Conservation (phyloP, 106 monocot genomes). For the Acanthochlamys bracteata region DNA sequence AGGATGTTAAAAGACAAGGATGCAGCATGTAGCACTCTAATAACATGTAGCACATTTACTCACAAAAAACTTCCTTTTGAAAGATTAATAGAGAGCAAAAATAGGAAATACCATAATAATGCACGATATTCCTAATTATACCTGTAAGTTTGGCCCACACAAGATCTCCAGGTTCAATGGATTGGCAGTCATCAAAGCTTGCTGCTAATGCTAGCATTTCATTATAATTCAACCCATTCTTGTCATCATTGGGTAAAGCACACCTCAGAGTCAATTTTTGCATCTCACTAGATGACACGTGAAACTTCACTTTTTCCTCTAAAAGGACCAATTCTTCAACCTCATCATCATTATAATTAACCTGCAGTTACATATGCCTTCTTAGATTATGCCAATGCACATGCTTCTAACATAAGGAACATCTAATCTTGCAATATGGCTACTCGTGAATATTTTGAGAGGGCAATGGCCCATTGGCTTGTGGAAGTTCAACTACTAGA, state of each 20-base stretch:
- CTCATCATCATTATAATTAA: slow-evolving; percentile 82
- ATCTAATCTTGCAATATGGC: too few species aligned
- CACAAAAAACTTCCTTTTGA: background rate
- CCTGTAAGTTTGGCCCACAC: slow-evolving; percentile 97
- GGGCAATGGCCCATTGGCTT: background rate
- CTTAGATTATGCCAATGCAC: too few species aligned
- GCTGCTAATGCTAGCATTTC: slow-evolving; percentile 83
- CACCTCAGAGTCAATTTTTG: slow-evolving; percentile 50
- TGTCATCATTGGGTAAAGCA: slow-evolving; percentile 27
- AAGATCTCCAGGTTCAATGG: slow-evolving; percentile 71
- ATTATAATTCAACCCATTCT: slow-evolving; percentile 46
- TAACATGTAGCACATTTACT: background rate
- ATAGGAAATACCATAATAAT: background rate
- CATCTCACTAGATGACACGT: slow-evolving; percentile 53
- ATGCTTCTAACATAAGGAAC: background rate
- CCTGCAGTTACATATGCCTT: slow-evolving; percentile 29
- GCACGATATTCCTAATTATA: slow-evolving; percentile 9
- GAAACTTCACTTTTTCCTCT: slow-evolving; percentile 72
- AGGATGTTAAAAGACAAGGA: background rate
- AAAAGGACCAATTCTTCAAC: slow-evolving; percentile 43
- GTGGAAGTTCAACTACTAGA: background rate
- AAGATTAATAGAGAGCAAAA: background rate
- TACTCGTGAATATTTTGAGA: too few species aligned
- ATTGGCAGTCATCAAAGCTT: slow-evolving; percentile 58
- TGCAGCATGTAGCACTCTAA: too few species aligned